Evolutionary conservation across 305 asterid species (phyloP).

Genomic region (Plantago coronopus): DNA sequence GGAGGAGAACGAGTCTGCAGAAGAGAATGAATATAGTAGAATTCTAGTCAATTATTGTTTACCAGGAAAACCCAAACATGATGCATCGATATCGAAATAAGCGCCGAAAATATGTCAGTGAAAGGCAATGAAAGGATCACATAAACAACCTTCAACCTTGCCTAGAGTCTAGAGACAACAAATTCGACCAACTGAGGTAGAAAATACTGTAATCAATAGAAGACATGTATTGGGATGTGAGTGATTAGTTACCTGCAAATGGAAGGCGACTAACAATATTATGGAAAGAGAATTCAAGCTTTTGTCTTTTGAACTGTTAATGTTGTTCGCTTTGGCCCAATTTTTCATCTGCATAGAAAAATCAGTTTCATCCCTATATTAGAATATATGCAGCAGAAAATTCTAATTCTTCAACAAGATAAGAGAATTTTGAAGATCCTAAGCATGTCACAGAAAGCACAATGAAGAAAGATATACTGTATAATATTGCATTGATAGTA

Average conservation of each 20-base stretch:
- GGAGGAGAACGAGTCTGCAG: conserved; percentile 87
- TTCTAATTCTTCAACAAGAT: conserved; percentile 14
- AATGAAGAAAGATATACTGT: conserved; percentile 3
- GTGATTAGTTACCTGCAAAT: conserved; percentile 68
- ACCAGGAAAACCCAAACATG: conserved; percentile 9
- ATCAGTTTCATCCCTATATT: conserved; percentile 21
- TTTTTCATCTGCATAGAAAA: conserved; percentile 68
- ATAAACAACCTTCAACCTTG: too few species aligned
- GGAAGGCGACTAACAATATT: conserved; percentile 84
- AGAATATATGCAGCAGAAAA: conserved; percentile 12
- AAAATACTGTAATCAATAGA: not conserved
- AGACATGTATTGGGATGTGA: conserved; percentile 3
- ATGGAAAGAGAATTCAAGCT: conserved; percentile 90
- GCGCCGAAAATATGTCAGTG: not conserved
- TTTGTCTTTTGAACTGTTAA: conserved; percentile 83
- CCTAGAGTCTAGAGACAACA: too few species aligned
- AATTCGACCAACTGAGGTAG: too few species aligned
- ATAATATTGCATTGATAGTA: conserved; percentile 1
- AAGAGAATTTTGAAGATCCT: conserved; percentile 8
- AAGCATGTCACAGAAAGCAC: conserved; percentile 12
- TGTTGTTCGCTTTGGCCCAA: conserved; percentile 87
- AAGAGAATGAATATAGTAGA: conserved; percentile 13
- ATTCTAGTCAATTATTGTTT: conserved; percentile 7
- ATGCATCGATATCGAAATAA: not conserved
- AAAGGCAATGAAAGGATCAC: not conserved